Evolutionary conservation across 495 filamentous ascomycete genomes (phyloP).

Genomic region (Tuber calosporum): DNA sequence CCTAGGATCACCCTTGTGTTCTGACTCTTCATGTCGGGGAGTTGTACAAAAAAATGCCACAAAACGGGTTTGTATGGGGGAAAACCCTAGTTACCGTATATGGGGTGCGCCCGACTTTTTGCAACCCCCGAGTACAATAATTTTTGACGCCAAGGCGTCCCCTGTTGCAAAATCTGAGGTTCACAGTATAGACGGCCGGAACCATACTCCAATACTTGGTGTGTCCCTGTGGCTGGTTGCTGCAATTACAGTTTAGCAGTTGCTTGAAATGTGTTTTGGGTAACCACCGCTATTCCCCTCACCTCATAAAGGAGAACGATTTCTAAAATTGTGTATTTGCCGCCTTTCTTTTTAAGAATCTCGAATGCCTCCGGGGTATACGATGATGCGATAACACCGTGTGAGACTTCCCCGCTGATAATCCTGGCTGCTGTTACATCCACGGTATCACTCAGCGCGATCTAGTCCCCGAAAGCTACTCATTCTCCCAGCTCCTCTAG

Average conservation of each 20-base stretch:
- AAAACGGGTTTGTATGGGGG: too few relatives aligned
- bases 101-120: too few relatives aligned
- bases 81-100: too few relatives aligned
- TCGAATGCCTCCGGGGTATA: slow-evolving; percentile 77
- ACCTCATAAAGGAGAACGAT: slow-evolving; percentile 85
- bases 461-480: slow-evolving; percentile 92
- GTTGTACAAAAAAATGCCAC: too few relatives aligned
- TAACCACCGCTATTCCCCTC: slow-evolving; percentile 39
- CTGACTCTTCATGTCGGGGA: too few relatives aligned
- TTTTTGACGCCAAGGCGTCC: too few relatives aligned
- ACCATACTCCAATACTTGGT: too few relatives aligned
- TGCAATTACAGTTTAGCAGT: slow-evolving; percentile 1
- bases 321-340: slow-evolving; percentile 90
- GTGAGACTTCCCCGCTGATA: slow-evolving; percentile 93
- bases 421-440: slow-evolving; percentile 90
- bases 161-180: too few relatives aligned
- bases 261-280: background rate
- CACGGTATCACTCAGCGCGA: slow-evolving; percentile 81
- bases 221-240: slow-evolving; percentile 64
- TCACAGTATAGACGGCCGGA: too few relatives aligned
- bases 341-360: slow-evolving; percentile 92
- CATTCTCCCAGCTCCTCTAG: slow-evolving; percentile 92
- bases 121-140: too few relatives aligned
- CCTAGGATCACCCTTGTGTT: too few relatives aligned
- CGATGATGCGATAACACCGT: slow-evolving; percentile 85